Conservation (phyloP, 106 monocot species). For the Allium fistulosum region DNA sequence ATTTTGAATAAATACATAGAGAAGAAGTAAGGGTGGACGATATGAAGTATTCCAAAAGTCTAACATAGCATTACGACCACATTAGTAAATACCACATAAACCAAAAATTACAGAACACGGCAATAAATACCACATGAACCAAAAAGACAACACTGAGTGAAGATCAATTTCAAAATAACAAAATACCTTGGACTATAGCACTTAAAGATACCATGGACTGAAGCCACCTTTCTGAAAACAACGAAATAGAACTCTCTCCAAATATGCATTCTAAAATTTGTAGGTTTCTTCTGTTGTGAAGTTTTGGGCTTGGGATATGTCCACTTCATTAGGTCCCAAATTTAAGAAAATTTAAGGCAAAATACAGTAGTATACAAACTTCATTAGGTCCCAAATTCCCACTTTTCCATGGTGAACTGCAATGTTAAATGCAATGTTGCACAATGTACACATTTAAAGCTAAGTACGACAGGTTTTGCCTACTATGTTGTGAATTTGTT, state of each 20-base stretch:
- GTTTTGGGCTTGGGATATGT: background rate
- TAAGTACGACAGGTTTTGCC: background rate
- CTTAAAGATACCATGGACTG: background rate
- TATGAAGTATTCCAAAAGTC: no score
- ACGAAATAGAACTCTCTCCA: background rate
- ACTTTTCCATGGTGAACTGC: conserved; percentile 54
- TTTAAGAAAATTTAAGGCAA: background rate
- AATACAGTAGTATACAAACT: conserved; percentile 84
- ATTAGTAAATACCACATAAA: no score
- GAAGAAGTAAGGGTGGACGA: no score
- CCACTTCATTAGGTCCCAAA: background rate
- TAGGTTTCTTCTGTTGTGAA: background rate
- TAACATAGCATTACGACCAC: no score
- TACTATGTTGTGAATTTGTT: background rate
- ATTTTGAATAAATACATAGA: no score
- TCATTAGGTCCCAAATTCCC: conserved; percentile 37
- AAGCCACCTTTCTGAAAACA: background rate
- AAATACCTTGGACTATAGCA: no score
- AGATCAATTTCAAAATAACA: no score
- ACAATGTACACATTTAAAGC: no score
- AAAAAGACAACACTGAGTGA: no score
- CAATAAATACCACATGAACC: no score
- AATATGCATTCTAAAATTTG: background rate
- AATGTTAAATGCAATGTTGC: background rate
- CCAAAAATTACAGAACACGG: no score